Conservation (phyloP, 2,329 filamentous ascomycete genomes). For the Trichoderma oligosporum region DNA sequence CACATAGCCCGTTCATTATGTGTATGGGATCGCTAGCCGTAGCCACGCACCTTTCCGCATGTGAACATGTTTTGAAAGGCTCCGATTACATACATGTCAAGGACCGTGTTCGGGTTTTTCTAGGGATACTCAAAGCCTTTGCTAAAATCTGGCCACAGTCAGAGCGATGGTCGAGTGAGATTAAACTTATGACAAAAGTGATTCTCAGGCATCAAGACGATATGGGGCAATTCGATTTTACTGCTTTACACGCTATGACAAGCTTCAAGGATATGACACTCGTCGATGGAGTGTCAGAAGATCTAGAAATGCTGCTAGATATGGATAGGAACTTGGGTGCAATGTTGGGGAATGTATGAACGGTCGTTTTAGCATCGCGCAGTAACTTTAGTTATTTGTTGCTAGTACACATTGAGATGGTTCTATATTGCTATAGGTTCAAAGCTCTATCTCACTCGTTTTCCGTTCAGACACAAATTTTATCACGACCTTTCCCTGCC, state of each 20-base stretch:
- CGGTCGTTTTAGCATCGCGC: too few relatives aligned
- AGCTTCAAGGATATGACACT: background rate
- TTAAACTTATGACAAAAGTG: constrained; percentile 21
- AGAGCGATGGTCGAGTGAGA: constrained; percentile 19
- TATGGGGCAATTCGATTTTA: background rate
- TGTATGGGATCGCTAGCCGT: constrained; percentile 24
- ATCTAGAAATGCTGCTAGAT: background rate
- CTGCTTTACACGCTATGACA: background rate
- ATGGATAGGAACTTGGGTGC: background rate
- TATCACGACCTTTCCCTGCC: constrained; percentile 28
- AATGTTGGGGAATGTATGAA: background rate
- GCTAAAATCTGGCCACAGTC: constrained; percentile 22
- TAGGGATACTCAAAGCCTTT: constrained; percentile 21
- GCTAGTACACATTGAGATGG: too few relatives aligned
- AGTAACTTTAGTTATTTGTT: too few relatives aligned
- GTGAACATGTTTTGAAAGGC: constrained; percentile 14
- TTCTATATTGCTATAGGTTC: too few relatives aligned
- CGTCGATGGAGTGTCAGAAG: background rate
- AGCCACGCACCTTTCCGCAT: constrained; percentile 23
- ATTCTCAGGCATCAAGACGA: constrained; percentile 7
- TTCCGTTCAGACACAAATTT: constrained; percentile 19
- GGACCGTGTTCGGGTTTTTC: constrained; percentile 22
- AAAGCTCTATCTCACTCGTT: too few relatives aligned
- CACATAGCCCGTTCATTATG: constrained; percentile 24
- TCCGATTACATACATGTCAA: constrained; percentile 13